Base-by-base conservation (phyloP, 108 stramenopile species). In the Skeletonema potamos region DNA sequence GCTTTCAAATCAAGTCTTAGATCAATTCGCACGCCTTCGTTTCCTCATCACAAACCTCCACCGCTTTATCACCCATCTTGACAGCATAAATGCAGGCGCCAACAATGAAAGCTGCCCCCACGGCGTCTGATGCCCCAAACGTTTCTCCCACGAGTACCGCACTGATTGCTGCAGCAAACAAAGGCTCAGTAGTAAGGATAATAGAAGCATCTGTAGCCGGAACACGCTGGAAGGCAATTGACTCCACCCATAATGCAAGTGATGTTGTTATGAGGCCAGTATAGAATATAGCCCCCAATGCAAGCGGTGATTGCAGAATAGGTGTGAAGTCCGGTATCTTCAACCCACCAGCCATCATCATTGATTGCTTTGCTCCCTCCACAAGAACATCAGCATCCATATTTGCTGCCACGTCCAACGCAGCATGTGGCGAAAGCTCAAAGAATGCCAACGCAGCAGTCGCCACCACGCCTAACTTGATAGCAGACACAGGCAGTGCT, bases 151-250 rank as follows among this genome's bases (percentile, higher is more conserved):
- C 66, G 4, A 86, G 39, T 26, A 84, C 27, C 0, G 90, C 87
- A 59, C 83, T 84, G 32, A 70, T 44, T 11, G 72, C 78, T 6
- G 90, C 87, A 18, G 90, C 87, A 65, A 87, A 84, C 30, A 91
- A 60, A 24, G 90, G 90, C 68, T 91, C 90, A 0, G 87, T 86
- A 9, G 90, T 91, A 20, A 91, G 51, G 64, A 91, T 91, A 44
- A 91, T 61, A 11, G 84, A 84, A 1, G 88, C 88, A 66, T 91
- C 90, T 32, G 86, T 89, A 13, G 88, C 88, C 2, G 87, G 86
- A 10, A 91, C 87, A 20, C 82, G 70, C 24, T 74, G 76, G 66
- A 91, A 91, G 22, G 87, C 88, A 59, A 85, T 73, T 15, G 86
- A 84, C 59, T 87, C 84, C 5, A 91, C 69, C 90, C 90, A 91